Evolutionary conservation across 768 basidiomycete species (phyloP).

Genomic region (Mycena kentingensis): DNA sequence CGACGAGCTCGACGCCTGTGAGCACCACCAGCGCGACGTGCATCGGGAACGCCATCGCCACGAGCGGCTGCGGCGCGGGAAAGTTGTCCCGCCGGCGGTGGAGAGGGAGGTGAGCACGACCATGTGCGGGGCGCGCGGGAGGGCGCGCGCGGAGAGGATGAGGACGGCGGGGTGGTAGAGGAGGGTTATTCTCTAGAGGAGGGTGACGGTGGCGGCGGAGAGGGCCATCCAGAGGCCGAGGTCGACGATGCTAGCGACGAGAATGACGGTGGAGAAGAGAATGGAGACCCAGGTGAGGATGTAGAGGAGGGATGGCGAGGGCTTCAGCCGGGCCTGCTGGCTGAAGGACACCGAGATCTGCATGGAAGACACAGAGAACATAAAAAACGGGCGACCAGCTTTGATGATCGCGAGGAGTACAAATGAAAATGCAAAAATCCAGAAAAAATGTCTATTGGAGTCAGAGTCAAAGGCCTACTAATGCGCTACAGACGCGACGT

Average conservation of each 20-base stretch:
- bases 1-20: constrained; percentile 6
- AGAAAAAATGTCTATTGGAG: too few species aligned
- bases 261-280: constrained; percentile 4
- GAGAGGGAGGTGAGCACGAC: constrained; percentile 8
- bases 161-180: constrained; percentile 19
- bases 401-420: too few species aligned
- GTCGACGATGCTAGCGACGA: constrained; percentile 13
- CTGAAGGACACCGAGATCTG: too few species aligned
- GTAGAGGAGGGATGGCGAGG: constrained; percentile 5
- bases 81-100: constrained; percentile 12
- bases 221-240: constrained; percentile 18
- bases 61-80: constrained; percentile 15
- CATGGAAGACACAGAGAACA: too few species aligned
- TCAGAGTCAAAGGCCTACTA: too few species aligned
- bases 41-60: constrained; percentile 7
- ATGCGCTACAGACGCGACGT: too few species aligned
- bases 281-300: constrained; percentile 16
- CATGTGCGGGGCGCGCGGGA: background rate
- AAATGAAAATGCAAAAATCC: too few species aligned
- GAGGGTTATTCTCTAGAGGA: too few species aligned
- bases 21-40: constrained; percentile 8
- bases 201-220: constrained; percentile 10
- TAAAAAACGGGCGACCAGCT: too few species aligned
- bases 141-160: constrained; percentile 11
- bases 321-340: too few species aligned